phyloP scores from a whole-genome alignment of 768 basidiomycete genomes.

The Leccinum fibrillosum region DNA sequence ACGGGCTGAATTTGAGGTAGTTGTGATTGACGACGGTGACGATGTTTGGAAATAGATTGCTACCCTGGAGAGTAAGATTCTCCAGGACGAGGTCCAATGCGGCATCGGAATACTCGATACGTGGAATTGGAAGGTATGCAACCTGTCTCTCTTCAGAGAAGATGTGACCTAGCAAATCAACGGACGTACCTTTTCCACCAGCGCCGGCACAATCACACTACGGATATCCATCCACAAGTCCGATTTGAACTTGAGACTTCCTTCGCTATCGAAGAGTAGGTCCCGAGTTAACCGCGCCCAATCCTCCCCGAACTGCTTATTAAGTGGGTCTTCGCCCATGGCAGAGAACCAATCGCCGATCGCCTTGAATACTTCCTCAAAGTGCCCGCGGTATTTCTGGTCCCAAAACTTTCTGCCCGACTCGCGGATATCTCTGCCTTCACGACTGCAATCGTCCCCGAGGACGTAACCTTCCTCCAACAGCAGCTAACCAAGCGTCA shows the following conservation, averaged over 20 bases:
- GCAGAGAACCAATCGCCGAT: conserved; percentile 78
- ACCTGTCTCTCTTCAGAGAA: conserved; percentile 37
- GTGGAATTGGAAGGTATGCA: conserved; percentile 85
- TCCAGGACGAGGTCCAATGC: conserved; percentile 86
- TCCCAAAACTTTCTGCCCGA: conserved; percentile 77
- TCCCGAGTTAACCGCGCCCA: conserved; percentile 80
- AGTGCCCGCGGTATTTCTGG: conserved; percentile 67
- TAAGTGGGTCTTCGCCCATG: conserved; percentile 82
- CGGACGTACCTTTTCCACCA: conserved; percentile 64
- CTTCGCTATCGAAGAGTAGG: conserved; percentile 74
- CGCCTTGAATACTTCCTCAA: conserved; percentile 73
- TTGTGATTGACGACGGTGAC: conserved; percentile 76
- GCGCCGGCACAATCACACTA: conserved; percentile 71
- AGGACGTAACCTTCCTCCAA: conserved; percentile 85
- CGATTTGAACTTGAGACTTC: conserved; percentile 83
- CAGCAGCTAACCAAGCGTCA: conserved; percentile 45
- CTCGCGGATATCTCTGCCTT: conserved; percentile 64
- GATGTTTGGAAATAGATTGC: conserved; percentile 85
- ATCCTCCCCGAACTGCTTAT: conserved; percentile 78
- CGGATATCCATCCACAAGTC: conserved; percentile 88
- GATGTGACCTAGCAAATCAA: background rate
- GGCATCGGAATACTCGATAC: conserved; percentile 91
- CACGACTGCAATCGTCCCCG: conserved; percentile 67
- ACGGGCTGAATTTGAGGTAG: conserved; percentile 81
- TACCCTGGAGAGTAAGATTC: conserved; percentile 84